Evolutionary conservation across 2,329 filamentous ascomycete genomes (phyloP), one percentile per base, ranked within the genome.

Genomic region (Graphiopsis chlorocephala): DNA sequence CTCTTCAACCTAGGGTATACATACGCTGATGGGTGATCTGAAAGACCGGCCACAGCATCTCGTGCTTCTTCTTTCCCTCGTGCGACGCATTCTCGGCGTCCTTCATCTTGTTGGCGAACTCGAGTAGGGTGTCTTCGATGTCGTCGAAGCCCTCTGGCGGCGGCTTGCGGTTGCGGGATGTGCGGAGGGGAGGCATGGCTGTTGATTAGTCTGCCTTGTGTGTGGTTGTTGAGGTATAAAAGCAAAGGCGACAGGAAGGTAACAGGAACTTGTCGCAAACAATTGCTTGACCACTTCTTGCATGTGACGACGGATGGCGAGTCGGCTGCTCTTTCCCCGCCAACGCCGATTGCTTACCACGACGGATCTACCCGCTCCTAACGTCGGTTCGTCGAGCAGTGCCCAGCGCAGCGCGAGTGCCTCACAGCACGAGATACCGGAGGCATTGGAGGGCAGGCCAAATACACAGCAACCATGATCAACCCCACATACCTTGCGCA

Each of bases 11-110:
- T 45, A 61, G 64, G 56, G 31, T 23, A 67, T 70, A 75, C 78
- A 81, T 89, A 81, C 94, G 88, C 80, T 97, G 93, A 79, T 99
- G 95, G 26, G 90, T 90, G 76, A 99, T 97, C 78, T 98, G 93
- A 75, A 99, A 98, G 70, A 99, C 93, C 67, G 95, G 94, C 95
- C 95, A 99, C 69, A 93, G 86, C 71, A 92, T 91, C 80, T 98
- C 92, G 75, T 97, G 90, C 76, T 93, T 93, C 87, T 91, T 84
- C 85, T 92, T 85, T 81, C 91, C 76, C 81, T 91, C 80, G 71
- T 88, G 86, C 20, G 92, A 89, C 56, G 93, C 90, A 79, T 96
- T 96, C 76, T 97, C 93, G 61, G 95, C 95, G 75, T 96, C 92
- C 79, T 94, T 95, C 91, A 96, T 94, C 83, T 93, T 93, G 84